phyloP scores from a whole-genome alignment of 1,284 basidiomycete genomes.

The Microbotryum intermedium region DNA sequence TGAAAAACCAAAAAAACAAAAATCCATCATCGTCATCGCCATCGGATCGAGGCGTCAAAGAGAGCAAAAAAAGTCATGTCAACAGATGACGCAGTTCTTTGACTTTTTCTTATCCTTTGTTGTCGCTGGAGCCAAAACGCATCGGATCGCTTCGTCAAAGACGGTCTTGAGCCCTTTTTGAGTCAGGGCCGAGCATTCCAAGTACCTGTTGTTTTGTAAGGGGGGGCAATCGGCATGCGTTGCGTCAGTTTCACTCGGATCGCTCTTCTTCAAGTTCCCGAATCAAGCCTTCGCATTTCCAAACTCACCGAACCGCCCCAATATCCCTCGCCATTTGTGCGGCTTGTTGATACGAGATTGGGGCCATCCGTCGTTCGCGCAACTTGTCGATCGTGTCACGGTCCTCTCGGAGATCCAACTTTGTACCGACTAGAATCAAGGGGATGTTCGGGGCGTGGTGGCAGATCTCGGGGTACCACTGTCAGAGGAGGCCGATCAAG shows the following conservation, averaged over 20 bases:
- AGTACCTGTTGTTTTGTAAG: conserved; percentile 53
- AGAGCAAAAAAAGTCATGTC: background rate
- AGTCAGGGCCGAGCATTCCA: conserved; percentile 94
- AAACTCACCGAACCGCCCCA: conserved; percentile 56
- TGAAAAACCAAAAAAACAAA: background rate
- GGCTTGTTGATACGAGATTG: conserved; percentile 85
- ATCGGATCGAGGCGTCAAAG: background rate
- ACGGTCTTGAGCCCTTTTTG: conserved; percentile 96
- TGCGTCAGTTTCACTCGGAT: background rate
- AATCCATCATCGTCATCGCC: background rate
- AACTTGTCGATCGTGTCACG: conserved; percentile 82
- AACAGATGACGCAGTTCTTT: conserved; percentile 42
- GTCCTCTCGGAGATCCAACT: conserved; percentile 95
- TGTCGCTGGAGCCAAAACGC: conserved; percentile 41
- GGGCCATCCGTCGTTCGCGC: conserved; percentile 86
- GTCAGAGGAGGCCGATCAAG: conserved; percentile 9
- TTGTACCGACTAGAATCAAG: conserved; percentile 93
- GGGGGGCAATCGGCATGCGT: background rate
- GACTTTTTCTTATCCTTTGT: conserved; percentile 37
- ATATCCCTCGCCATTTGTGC: conserved; percentile 88
- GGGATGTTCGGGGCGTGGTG: conserved; percentile 92
- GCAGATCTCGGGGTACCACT: conserved; percentile 95
- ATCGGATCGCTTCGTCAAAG: conserved; percentile 89
- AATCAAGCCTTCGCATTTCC: background rate
- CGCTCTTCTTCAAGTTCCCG: too few species aligned